These are phyloP conservation scores for Chiua sp. DNA, from an alignment of 1,284 basidiomycete species.

Conservation along the genomic window DNA sequence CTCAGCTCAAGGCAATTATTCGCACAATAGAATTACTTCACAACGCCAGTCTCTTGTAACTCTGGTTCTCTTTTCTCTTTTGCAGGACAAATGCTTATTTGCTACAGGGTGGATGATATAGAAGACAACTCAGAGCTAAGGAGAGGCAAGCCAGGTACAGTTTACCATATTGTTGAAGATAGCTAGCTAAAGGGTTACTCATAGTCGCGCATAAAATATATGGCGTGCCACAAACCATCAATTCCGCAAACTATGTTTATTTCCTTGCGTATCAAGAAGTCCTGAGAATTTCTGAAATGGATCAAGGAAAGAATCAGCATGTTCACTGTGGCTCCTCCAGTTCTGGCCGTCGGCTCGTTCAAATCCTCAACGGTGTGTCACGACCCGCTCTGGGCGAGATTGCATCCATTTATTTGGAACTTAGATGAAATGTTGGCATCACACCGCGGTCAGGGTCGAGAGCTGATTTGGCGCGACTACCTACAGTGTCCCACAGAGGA, in stretches of 20 bases:
- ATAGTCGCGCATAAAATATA: slow-evolving; percentile 83
- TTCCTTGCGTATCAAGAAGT: slow-evolving; percentile 88
- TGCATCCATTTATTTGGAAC: background rate
- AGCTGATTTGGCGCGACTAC: slow-evolving; percentile 81
- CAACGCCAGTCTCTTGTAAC: slow-evolving; percentile 75
- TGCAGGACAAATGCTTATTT: background rate
- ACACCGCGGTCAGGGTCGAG: slow-evolving; percentile 84
- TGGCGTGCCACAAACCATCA: slow-evolving; percentile 84
- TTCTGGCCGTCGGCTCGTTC: slow-evolving; percentile 51
- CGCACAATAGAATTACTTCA: slow-evolving; percentile 91
- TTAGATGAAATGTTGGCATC: slow-evolving; percentile 77
- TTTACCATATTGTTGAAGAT: background rate
- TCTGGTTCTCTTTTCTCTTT: background rate
- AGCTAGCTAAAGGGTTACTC: background rate
- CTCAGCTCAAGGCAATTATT: slow-evolving; percentile 76
- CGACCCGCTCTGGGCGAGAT: too few species aligned
- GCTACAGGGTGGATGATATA: slow-evolving; percentile 78
- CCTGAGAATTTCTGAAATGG: slow-evolving; percentile 40
- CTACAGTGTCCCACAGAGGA: slow-evolving; percentile 82
- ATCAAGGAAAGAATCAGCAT: slow-evolving; percentile 2
- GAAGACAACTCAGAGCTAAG: slow-evolving; percentile 82
- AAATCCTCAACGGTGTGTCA: slow-evolving; percentile 68
- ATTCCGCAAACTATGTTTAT: slow-evolving; percentile 90
- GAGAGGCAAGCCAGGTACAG: slow-evolving; percentile 71
- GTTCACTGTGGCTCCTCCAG: slow-evolving; percentile 41